Base-by-base conservation (phyloP, 495 filamentous ascomycete genomes). In the Ascodesmis nigricans region DNA sequence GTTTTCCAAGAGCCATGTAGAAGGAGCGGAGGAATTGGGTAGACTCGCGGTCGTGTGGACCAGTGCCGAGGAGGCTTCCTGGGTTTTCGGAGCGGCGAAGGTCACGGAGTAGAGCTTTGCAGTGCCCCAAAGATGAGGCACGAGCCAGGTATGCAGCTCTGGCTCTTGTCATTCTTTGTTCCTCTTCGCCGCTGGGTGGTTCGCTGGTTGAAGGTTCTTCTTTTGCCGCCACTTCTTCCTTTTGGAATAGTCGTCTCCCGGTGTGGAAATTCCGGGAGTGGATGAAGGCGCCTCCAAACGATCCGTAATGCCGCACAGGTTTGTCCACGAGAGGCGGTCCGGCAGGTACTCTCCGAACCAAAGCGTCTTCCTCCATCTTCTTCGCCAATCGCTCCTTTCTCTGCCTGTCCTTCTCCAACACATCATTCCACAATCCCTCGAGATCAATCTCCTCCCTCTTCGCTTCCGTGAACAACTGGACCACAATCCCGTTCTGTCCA, bases 391-490 rank as follows among this genome's bases (percentile, higher is more conserved):
- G 10, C 10, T 9, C 29, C 29, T 13, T n/a, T 21, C 25, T 37
- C 21, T 29, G 10, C 18, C 27, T 20, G 13, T 37, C 27, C 6
- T 11, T 21, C 18, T 25, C 23, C 23, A 25, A 25, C 33, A 75
- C 25, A 13, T 60, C 57, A 23, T 51, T 60, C 87, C 87, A 97
- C 3, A 95, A 58, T 6, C 57, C 58, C 47, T 97, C 87, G 22
- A 97, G 57, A 47, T 79, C 73, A 42, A 92, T 58, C 40, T 93
- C 82, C 15, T 61, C 66, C 49, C 87, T 64, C 57, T 84, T 81
- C 39, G 73, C 66, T 51, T 82, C 75, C 1, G 79, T 91, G 52
- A 95, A 69, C 52, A 95, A 69, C 56, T 97, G 87, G 20, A 93
- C 68, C 18, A 95, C 75, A 13, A 97, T 61, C 29, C 47, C 55